Evolutionary conservation across 2,329 filamentous ascomycete species (phyloP).

Genomic region (Malbranchea zuffiana): DNA sequence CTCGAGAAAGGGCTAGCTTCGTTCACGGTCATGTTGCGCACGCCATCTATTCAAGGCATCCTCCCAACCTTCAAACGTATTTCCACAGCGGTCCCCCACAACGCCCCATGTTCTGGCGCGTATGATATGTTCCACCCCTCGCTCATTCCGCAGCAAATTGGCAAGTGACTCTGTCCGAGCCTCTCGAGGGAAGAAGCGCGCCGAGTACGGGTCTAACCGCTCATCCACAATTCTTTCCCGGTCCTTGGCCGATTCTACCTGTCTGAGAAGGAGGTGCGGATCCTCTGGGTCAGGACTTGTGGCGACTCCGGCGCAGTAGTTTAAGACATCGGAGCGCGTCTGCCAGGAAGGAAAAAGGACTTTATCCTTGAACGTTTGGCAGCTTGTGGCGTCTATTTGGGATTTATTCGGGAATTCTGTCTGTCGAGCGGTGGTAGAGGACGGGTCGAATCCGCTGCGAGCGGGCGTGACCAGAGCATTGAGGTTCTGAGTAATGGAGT

Average conservation of each 20-base stretch:
- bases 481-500: slow-evolving; percentile 84
- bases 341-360: slow-evolving; percentile 87
- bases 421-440: slow-evolving; percentile 57
- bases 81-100: slow-evolving; percentile 62
- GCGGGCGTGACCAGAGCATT: slow-evolving; percentile 78
- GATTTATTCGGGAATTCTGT: slow-evolving; percentile 39
- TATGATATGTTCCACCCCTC: slow-evolving; percentile 65
- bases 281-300: slow-evolving; percentile 80
- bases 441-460: slow-evolving; percentile 61
- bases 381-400: slow-evolving; percentile 52
- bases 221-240: slow-evolving; percentile 72
- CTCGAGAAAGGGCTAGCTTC: too few species aligned
- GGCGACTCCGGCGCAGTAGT: slow-evolving; percentile 81
- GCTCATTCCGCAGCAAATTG: slow-evolving; percentile 56
- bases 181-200: slow-evolving; percentile 62
- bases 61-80: slow-evolving; percentile 50
- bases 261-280: slow-evolving; percentile 59
- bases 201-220: slow-evolving; percentile 82
- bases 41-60: slow-evolving; percentile 55
- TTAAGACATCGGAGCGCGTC: slow-evolving; percentile 66
- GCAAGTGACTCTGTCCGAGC: slow-evolving; percentile 71
- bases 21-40: slow-evolving; percentile 20
- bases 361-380: slow-evolving; percentile 60
- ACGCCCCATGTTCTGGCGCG: slow-evolving; percentile 71
- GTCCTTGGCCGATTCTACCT: slow-evolving; percentile 59